phyloP scores from a whole-genome alignment of 805 yeast species.

The Saccharomycopsis schoenii region DNA sequence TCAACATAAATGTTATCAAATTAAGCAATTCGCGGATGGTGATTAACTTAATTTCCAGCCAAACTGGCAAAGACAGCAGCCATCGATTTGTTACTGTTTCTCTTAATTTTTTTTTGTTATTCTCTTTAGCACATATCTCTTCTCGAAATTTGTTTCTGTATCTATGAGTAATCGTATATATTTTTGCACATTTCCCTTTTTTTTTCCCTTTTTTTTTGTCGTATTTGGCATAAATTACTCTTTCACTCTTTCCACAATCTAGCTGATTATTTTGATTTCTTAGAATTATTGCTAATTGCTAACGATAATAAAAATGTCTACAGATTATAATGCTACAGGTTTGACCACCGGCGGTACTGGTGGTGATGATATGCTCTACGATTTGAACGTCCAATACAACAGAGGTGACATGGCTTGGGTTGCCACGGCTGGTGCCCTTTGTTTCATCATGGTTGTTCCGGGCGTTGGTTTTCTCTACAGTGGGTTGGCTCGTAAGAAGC shows the following conservation, averaged over 20 bases:
- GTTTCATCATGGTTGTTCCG: conserved; percentile 85
- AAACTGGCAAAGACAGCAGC: not conserved
- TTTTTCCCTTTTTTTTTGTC: not conserved
- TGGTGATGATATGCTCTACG: conserved; percentile 65
- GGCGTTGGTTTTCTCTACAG: conserved; percentile 92
- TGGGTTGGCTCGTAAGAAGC: conserved; percentile 90
- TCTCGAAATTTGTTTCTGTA: not conserved
- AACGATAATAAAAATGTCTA: conserved; percentile 22
- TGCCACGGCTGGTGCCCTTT: conserved; percentile 66
- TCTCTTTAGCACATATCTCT: not conserved
- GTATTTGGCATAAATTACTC: not conserved
- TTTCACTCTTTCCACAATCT: not conserved
- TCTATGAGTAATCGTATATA: not conserved
- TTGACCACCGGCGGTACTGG: conserved; percentile 62
- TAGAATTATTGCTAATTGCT: not conserved
- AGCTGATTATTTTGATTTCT: not conserved
- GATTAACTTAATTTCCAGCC: not conserved
- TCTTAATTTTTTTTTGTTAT: no score
- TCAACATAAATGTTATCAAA: not conserved
- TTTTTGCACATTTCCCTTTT: not conserved
- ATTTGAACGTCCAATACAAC: conserved; percentile 62
- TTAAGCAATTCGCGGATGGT: not conserved
- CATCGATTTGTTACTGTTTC: not conserved
- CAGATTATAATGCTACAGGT: conserved; percentile 26
- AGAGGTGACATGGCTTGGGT: conserved; percentile 81